Evolutionary conservation across 2,329 filamentous ascomycete species (phyloP).

Genomic region (Nectriaceae sp.): DNA sequence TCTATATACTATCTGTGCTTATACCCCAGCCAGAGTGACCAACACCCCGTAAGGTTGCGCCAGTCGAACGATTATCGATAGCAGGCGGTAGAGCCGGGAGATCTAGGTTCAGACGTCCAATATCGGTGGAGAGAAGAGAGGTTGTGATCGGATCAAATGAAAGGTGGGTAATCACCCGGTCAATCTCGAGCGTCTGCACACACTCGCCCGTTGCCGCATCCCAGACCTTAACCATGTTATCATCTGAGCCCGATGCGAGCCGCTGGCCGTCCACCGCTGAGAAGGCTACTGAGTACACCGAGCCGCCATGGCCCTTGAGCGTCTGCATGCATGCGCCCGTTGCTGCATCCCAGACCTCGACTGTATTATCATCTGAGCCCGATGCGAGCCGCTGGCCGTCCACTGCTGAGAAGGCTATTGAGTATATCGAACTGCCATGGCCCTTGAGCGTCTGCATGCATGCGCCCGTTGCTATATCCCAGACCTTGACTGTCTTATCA

Average conservation of each 20-base stretch:
- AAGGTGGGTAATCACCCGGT: not conserved
- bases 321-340: no score
- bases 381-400: no score
- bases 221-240: constrained; percentile 11
- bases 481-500: no score
- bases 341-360: no score
- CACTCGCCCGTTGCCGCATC: constrained; percentile 1
- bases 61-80: not conserved
- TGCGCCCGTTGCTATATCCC: no score
- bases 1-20: constrained; percentile 3
- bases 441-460: no score
- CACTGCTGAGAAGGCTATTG: no score
- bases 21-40: constrained; percentile 1
- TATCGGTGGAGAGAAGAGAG: not conserved
- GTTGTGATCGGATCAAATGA: constrained; percentile 1
- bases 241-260: constrained; percentile 10
- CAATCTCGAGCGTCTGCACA: constrained; percentile 1
- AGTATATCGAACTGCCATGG: no score
- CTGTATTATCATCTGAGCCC: no score
- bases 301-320: no score
- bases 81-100: not conserved
- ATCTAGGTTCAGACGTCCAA: constrained; percentile 3
- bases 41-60: not conserved
- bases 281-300: no score
- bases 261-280: constrained; percentile 6